Evolutionary conservation across 2,329 filamentous ascomycete genomes (phyloP), one percentile per base, ranked within the genome.

Genomic region (Phyllosticta citribraziliensis): DNA sequence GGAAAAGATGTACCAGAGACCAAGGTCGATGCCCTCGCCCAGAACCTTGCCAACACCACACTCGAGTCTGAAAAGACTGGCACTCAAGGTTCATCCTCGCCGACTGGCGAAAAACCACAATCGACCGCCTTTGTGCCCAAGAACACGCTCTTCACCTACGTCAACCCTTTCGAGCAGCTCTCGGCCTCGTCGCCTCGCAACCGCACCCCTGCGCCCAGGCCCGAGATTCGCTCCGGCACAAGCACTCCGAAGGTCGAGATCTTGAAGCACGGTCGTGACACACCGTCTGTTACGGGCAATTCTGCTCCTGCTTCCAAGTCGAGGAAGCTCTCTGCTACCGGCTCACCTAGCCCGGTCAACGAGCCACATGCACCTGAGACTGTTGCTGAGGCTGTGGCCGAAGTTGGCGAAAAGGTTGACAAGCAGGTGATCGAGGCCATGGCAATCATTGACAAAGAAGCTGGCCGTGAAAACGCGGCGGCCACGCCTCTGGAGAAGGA

Each of bases 161-260:
- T 85, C 67, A 89, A 89, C 67, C 87, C 87, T 1, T 89, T 89
- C 67, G 86, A 89, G 62, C 81, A 87, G 68, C 76, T 89, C 64
- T 82, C 84, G 62, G 84, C 85, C 52, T 84, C 84, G 2, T 88
- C 85, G 64, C 84, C 85, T 47, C 81, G 82, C 58, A 84, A 83
- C 64, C 68, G 76, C 60, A 81, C 80, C 25, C 79, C 82, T n/a
- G 40, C 17, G 40, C 40, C 40, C 40, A 80, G 80, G 66, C 69
- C 72, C 56, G 69, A 72, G 56, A 68, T 72, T 59, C 66, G 64
- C 50, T 65, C 62, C 14, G 56, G 60, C 22, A 56, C 66, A 10
- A 60, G 66, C 20, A 65, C 68, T 20, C 67, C 69, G 40, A 77
- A 76, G 67, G 70, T 77, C 60, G 77, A 80, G 66, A 77, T 77